Conservation (phyloP, 805 yeast species). For the Kuraishia hungarica region DNA sequence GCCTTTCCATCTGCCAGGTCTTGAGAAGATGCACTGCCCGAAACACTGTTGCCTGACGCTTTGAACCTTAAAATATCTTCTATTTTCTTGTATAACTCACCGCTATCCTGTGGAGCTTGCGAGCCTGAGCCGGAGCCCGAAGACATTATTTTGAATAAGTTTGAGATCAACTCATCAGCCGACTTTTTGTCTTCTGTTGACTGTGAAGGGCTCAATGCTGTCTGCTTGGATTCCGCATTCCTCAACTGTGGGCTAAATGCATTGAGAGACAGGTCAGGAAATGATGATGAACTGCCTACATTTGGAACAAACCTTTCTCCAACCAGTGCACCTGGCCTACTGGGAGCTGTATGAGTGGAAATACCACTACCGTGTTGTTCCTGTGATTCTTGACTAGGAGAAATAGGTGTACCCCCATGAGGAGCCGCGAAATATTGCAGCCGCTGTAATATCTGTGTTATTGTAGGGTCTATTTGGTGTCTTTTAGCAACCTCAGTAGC, state of each 20-base stretch:
- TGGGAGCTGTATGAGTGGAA: neutral
- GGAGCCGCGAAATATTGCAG: constrained; percentile 53
- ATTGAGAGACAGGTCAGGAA: constrained; percentile 3
- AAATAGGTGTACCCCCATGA: constrained; percentile 40
- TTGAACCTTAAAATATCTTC: neutral
- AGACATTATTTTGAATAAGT: neutral
- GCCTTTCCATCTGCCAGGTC: neutral
- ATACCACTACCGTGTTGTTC: neutral
- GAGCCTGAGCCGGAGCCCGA: neutral
- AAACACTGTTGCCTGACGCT: neutral
- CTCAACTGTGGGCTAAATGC: neutral
- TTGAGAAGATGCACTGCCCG: too few relatives aligned
- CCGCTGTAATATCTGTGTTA: constrained; percentile 46
- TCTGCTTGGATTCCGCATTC: neutral
- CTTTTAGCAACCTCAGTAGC: constrained; percentile 53
- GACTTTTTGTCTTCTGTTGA: neutral
- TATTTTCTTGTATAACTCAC: neutral
- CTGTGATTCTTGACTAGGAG: neutral
- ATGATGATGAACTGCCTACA: neutral
- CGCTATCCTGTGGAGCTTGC: neutral
- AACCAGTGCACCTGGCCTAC: neutral
- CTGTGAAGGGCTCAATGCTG: too few relatives aligned
- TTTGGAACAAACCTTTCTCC: neutral
- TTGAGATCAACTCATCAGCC: neutral
- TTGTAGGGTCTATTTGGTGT: constrained; percentile 52